These are phyloP conservation scores for Talaromyces pinophilus DNA, from an alignment of 2,329 filamentous ascomycete species.

Conservation along the genomic window DNA sequence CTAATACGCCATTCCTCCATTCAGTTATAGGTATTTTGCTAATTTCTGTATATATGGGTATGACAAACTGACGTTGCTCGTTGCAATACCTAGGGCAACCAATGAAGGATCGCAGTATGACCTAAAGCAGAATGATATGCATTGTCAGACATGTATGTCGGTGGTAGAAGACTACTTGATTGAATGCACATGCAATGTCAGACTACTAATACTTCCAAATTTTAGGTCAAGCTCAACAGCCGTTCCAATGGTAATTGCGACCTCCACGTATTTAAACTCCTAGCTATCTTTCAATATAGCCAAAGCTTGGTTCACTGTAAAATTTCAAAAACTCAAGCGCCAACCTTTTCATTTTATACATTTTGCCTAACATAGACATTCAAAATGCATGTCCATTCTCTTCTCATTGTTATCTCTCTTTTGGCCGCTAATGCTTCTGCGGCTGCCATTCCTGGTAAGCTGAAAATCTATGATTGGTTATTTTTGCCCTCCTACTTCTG, in stretches of 20 bases:
- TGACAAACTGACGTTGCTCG: background rate
- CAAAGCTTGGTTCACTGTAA: background rate
- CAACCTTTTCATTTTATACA: background rate
- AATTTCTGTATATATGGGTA: background rate
- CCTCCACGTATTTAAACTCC: background rate
- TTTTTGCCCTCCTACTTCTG: background rate
- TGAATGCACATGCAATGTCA: background rate
- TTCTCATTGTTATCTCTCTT: background rate
- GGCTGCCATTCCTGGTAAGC: background rate
- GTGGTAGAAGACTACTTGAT: background rate
- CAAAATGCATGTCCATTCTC: background rate
- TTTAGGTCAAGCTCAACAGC: background rate
- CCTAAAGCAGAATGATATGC: background rate
- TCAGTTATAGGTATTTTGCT: background rate
- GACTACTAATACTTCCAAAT: background rate
- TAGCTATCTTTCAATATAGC: background rate
- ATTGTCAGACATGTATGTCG: background rate
- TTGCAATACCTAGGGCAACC: background rate
- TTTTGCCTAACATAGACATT: background rate
- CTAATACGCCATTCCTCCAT: background rate
- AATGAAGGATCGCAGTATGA: background rate
- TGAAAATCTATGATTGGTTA: background rate
- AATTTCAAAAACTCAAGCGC: slow-evolving; percentile 19
- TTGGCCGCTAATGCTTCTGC: background rate
- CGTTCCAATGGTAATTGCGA: background rate